These are phyloP conservation scores for Ricinus communis DNA, from an alignment of 345 rosid species.

Conservation along the genomic window DNA sequence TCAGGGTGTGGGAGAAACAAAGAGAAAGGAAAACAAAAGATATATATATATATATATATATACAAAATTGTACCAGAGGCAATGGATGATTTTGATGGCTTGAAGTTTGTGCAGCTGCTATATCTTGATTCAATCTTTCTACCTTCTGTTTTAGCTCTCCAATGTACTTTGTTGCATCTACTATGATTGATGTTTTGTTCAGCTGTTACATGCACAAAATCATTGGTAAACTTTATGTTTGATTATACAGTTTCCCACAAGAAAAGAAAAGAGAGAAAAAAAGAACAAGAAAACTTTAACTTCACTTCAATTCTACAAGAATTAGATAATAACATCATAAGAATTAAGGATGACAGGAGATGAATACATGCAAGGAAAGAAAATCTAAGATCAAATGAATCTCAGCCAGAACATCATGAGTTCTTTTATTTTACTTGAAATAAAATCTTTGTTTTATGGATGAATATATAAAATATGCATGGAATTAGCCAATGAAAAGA, in stretches of 20 bases:
- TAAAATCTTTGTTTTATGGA: no score
- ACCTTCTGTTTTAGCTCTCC: slow-evolving; percentile 73
- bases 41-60: no score
- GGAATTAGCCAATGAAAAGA: slow-evolving; percentile 16
- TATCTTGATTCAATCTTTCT: slow-evolving; percentile 56
- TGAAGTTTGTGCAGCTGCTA: slow-evolving; percentile 41
- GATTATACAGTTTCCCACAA: neutral
- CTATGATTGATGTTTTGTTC: slow-evolving; percentile 58
- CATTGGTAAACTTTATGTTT: neutral
- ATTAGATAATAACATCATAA: no score
- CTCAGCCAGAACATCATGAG: no score
- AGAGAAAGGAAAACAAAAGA: neutral
- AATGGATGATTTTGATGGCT: slow-evolving; percentile 27
- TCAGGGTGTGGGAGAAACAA: neutral
- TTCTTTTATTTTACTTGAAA: no score
- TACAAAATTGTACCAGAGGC: slow-evolving; percentile 47
- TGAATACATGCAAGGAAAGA: neutral
- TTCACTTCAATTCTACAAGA: no score
- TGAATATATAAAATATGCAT: neutral
- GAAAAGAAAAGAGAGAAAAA: neutral
- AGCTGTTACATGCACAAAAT: slow-evolving; percentile 37
- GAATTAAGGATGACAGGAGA: neutral
- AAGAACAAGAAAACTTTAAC: no score
- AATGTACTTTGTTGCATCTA: slow-evolving; percentile 85
- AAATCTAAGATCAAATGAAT: neutral